phyloP scores from a whole-genome alignment of 192 early-diverging fungal species.

The Dispira parvispora region DNA sequence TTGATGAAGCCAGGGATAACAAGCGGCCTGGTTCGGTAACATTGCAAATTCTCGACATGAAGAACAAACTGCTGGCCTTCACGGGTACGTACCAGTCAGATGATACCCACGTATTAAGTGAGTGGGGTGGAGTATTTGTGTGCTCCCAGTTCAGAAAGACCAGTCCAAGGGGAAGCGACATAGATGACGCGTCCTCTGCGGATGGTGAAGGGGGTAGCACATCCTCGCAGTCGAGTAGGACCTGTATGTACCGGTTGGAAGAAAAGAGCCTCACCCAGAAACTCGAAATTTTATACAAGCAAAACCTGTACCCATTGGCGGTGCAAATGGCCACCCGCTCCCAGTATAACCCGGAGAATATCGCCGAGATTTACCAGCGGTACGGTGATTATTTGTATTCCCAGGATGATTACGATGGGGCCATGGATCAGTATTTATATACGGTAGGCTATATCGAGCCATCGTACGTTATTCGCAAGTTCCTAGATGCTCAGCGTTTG shows the following conservation, averaged over 20 bases:
- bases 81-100: slow-evolving; percentile 55
- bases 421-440: slow-evolving; percentile 81
- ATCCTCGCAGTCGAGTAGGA: background rate
- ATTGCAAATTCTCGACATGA: slow-evolving; percentile 76
- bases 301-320: slow-evolving; percentile 9
- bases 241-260: slow-evolving; percentile 49
- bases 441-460: slow-evolving; percentile 90
- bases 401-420: slow-evolving; percentile 74
- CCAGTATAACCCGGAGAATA: slow-evolving; percentile 62
- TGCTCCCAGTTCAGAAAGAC: too few relatives aligned
- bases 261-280: slow-evolving; percentile 73
- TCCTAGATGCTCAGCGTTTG: slow-evolving; percentile 84
- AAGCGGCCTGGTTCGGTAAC: slow-evolving; percentile 23
- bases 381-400: slow-evolving; percentile 90
- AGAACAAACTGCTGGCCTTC: slow-evolving; percentile 85
- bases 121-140: slow-evolving; percentile 85
- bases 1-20: too few relatives aligned
- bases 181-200: too few relatives aligned
- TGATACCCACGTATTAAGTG: slow-evolving; percentile 52
- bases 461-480: slow-evolving; percentile 93
- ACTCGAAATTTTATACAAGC: slow-evolving; percentile 7
- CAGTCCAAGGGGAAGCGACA: too few relatives aligned
- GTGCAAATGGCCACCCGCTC: slow-evolving; percentile 6
- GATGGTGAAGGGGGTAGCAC: slow-evolving; percentile 31
- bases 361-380: slow-evolving; percentile 84